Evolutionary conservation across 2,329 filamentous ascomycete genomes (phyloP), one percentile per base, ranked within the genome.

Genomic region (Ophiobolus disseminans): DNA sequence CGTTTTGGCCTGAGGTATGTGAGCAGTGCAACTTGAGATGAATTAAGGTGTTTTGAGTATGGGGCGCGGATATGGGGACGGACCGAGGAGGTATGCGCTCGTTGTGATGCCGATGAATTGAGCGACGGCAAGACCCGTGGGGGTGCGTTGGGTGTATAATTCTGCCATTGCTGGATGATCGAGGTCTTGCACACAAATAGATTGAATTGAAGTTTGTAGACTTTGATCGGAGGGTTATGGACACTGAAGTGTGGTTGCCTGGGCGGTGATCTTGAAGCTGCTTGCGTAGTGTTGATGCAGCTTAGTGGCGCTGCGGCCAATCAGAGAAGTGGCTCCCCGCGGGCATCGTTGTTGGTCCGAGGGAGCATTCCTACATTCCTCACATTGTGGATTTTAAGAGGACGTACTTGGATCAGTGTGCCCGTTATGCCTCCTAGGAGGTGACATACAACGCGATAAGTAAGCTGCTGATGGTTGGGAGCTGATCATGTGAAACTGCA

Each of bases 31-130:
- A 7, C 4, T 22, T 37, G 38, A 21, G 17, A 26, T 39, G 34
- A 31, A 13, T 8, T 34, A 22, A 16, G 28, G 9, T 25, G 10
- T 16, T n/a, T n/a, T n/a, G n/a, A n/a, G n/a, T n/a, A n/a, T n/a
- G n/a, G n/a, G n/a, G n/a, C n/a, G n/a, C n/a, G n/a, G n/a, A n/a
- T n/a, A n/a, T n/a, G 14, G 23, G 19, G 14, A 43, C 66, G 35
- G 55, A 76, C 76, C 76, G n/a, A 73, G 63, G 3, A 80, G 60
- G 45, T 78, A 75, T 17, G 78, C 75, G 28, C 80, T 76, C 36
- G 78, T 60, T 23, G 82, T 80, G 53, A 86, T 74, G 46, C 80
- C 78, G 5, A 81, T 60, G 8, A 76, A 75, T 63, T 83, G 80
- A 19, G 78, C 74, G 42, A 77, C 59, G 49, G 80, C 75, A 39